A percentile compares a stretch with the other conserved stretches of the same genome.
Evolutionary conservation across 2,329 filamentous ascomycete genomes (phyloP).

Genomic region (Neonectria magnoliae): DNA sequence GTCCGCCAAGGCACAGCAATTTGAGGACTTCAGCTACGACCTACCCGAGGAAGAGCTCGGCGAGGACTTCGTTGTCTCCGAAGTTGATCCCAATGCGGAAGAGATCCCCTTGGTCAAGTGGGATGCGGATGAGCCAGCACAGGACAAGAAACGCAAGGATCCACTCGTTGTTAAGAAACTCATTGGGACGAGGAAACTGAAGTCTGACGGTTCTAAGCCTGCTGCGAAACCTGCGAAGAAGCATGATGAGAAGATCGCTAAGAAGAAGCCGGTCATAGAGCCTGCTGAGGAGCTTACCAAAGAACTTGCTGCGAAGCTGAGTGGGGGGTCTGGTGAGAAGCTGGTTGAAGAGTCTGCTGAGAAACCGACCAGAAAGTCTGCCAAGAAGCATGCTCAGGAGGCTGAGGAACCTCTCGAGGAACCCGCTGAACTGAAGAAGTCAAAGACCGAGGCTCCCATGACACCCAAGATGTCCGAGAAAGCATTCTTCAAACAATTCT

Average conservation of each 20-base stretch:
- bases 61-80: constrained; percentile 38
- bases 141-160: background rate
- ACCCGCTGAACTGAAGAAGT: no score
- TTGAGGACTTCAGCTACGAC: constrained; percentile 42
- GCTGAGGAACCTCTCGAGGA: background rate
- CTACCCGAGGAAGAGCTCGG: constrained; percentile 38
- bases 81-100: constrained; percentile 16
- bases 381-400: background rate
- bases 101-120: background rate
- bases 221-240: background rate
- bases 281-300: background rate
- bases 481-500: constrained; percentile 18
- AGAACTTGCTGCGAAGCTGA: background rate
- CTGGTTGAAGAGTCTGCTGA: no score
- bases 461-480: background rate
- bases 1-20: constrained; percentile 39
- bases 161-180: background rate
- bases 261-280: background rate
- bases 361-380: background rate
- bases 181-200: background rate
- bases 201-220: background rate
- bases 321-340: background rate
- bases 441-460: background rate
- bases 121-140: background rate
- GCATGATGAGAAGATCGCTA: background rate